A percentile compares a stretch with the other conserved stretches of the same genome.
Evolutionary conservation across 169 alveolate genomes (phyloP).

Genomic region (Plasmodium yoelii): DNA sequence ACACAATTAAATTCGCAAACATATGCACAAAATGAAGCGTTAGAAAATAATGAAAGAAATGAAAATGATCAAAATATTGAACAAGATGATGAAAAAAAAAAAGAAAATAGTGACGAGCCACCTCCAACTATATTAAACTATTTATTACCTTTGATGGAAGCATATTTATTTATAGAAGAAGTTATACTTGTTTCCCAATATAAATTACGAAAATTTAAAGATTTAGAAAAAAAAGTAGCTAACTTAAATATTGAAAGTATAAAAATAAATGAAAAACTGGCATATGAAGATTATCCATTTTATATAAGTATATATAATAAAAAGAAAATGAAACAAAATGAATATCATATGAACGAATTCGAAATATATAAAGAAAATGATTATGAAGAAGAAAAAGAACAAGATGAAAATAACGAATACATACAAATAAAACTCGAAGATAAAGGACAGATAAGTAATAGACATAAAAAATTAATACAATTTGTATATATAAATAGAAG

Average conservation of each 20-base stretch:
- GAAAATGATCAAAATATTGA: neutral
- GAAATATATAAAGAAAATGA: neutral
- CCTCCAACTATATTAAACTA: slow-evolving; percentile 72
- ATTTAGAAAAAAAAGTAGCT: slow-evolving; percentile 69
- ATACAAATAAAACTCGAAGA: slow-evolving; percentile 70
- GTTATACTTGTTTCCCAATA: slow-evolving; percentile 67
- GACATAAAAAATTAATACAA: slow-evolving; percentile 78
- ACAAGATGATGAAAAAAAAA: slow-evolving; percentile 37
- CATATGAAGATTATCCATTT: slow-evolving; percentile 71
- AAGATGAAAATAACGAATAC: slow-evolving; percentile 26
- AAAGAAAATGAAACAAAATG: slow-evolving; percentile 5
- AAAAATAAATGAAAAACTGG: slow-evolving; percentile 61
- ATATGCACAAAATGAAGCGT: neutral
- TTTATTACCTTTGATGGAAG: slow-evolving; percentile 69
- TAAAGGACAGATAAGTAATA: slow-evolving; percentile 30
- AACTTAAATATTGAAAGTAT: slow-evolving; percentile 52
- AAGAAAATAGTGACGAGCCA: slow-evolving; percentile 68
- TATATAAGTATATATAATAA: slow-evolving; percentile 61
- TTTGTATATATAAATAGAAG: slow-evolving; percentile 80
- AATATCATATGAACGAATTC: neutral
- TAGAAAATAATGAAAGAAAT: neutral
- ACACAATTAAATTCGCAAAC: neutral
- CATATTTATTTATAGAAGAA: slow-evolving; percentile 73
- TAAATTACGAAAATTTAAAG: slow-evolving; percentile 65
- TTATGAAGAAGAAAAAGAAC: slow-evolving; percentile 7